These are phyloP conservation scores for Cicer chorassanicum DNA, from an alignment of 306 rosid genomes.

Conservation along the genomic window DNA sequence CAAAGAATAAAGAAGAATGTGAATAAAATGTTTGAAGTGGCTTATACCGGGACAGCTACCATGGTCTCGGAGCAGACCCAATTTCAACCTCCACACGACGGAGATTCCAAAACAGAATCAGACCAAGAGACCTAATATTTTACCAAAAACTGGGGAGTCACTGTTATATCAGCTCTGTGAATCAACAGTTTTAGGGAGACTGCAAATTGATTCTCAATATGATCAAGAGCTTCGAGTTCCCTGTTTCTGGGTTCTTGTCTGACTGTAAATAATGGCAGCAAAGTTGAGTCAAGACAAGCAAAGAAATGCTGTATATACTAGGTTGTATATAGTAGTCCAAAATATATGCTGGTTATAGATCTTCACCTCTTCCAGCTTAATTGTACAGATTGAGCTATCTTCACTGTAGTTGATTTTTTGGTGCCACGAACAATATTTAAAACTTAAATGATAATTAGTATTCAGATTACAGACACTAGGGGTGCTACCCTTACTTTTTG, in stretches of 20 bases:
- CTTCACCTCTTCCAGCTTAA: neutral
- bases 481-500: neutral
- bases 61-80: constrained; percentile 54
- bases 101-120: constrained; percentile 47
- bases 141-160: neutral
- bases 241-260: constrained; percentile 23
- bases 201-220: constrained; percentile 28
- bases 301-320: constrained; percentile 46
- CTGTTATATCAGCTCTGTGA: constrained; percentile 27
- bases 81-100: constrained; percentile 42
- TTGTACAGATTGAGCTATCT: constrained; percentile 41
- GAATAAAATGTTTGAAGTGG: constrained; percentile 68
- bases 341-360: constrained; percentile 28
- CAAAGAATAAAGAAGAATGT: constrained; percentile 74
- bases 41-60: constrained; percentile 44
- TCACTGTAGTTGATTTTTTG: constrained; percentile 22
- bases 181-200: constrained; percentile 27
- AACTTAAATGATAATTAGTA: constrained; percentile 6
- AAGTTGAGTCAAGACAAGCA: constrained; percentile 37
- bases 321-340: constrained; percentile 36
- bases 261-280: constrained; percentile 14
- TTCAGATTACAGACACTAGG: neutral
- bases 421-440: constrained; percentile 31
- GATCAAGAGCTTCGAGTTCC: constrained; percentile 38
- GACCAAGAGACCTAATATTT: constrained; percentile 43